A percentile compares a stretch with the other conserved stretches of the same genome.
Evolutionary conservation across 1,284 basidiomycete species (phyloP).

Genomic region (Rhodotorula glutinis): DNA sequence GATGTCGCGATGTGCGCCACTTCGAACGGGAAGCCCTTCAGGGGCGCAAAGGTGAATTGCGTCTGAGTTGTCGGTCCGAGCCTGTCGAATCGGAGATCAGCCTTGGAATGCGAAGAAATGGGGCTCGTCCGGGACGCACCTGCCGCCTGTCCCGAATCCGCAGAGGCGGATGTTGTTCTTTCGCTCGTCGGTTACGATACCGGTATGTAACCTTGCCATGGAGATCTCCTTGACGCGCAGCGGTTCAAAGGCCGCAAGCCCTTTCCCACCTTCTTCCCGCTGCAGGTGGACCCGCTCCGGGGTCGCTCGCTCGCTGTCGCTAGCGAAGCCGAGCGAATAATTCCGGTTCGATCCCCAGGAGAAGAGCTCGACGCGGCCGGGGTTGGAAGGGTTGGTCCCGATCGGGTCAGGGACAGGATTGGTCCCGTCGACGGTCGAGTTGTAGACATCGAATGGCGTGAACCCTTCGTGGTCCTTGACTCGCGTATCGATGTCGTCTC

Average conservation of each 20-base stretch:
- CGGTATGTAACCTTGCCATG: slow-evolving; percentile 82
- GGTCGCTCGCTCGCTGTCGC: slow-evolving; percentile 70
- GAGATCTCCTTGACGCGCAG: slow-evolving; percentile 64
- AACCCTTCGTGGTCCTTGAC: slow-evolving; percentile 83
- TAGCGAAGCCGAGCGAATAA: slow-evolving; percentile 68
- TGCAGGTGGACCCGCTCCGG: slow-evolving; percentile 73
- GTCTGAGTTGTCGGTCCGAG: slow-evolving; percentile 75
- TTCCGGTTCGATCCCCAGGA: slow-evolving; percentile 85
- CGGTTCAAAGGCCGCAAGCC: slow-evolving; percentile 56
- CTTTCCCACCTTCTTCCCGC: slow-evolving; percentile 45
- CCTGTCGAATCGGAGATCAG: slow-evolving; percentile 47
- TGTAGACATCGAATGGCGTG: slow-evolving; percentile 90
- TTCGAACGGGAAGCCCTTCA: slow-evolving; percentile 61
- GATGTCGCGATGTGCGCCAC: slow-evolving; percentile 71
- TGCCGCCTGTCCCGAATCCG: slow-evolving; percentile 77
- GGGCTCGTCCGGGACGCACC: slow-evolving; percentile 50
- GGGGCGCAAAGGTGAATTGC: slow-evolving; percentile 66
- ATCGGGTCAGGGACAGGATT: slow-evolving; percentile 32
- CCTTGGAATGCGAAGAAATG: not conserved
- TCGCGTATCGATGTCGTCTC: slow-evolving; percentile 67
- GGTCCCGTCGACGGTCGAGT: slow-evolving; percentile 70
- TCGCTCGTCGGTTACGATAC: slow-evolving; percentile 69
- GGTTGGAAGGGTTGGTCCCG: slow-evolving; percentile 24
- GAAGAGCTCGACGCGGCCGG: slow-evolving; percentile 58
- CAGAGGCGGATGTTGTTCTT: slow-evolving; percentile 74